Evolutionary conservation across 192 early-diverging fungal species (phyloP), one percentile per base, ranked within the genome.

Genomic region (Chytriomyces hyalinus): DNA sequence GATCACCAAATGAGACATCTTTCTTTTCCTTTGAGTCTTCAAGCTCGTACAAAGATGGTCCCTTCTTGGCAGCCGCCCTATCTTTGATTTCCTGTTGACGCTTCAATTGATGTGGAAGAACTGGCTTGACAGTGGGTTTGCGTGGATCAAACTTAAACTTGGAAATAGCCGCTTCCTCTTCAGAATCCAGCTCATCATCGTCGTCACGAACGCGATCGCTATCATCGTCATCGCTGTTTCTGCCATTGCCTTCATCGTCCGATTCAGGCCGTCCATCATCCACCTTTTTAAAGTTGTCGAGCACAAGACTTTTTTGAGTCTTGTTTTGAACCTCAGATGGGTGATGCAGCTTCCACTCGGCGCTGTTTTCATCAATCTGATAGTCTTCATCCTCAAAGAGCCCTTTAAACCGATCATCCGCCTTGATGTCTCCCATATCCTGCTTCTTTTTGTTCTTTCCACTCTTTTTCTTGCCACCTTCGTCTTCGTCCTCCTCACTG

Each of bases 341-440:
- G 78, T 90, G 86, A 65, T 92, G 89, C 72, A 94, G 77, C 85
- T 92, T 91, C 83, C 90, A 97, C 82, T 96, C 96, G 67, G 89
- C 86, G 4, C 87, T 89, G 9, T 85, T 85, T 73, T 93, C 92
- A 79, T 98, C 94, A 51, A 99, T 91, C 80, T 96, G 90, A 83
- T 93, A 99, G 46, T 97, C 96, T 36, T 91, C 89, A 86, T 99
- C 92, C 64, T 87, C 87, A 83, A 99, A 99, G 83, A 98, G 76
- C 65, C 87, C 92, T 69, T 80, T 83, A 87, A 99, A 98, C 80
- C 97, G 94, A 71, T 80, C 81, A 84, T 99, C 97, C 66, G 89
- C 87, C 59, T 97, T 86, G 69, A 92, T 85, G 65, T 88, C 89
- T 6, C 75, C 57, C 45, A 78, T 26, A 28, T 43, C 69, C 43